These are phyloP conservation scores for Trypanosoma vivax DNA, from an alignment of 208 protist species.

Conservation along the genomic window DNA sequence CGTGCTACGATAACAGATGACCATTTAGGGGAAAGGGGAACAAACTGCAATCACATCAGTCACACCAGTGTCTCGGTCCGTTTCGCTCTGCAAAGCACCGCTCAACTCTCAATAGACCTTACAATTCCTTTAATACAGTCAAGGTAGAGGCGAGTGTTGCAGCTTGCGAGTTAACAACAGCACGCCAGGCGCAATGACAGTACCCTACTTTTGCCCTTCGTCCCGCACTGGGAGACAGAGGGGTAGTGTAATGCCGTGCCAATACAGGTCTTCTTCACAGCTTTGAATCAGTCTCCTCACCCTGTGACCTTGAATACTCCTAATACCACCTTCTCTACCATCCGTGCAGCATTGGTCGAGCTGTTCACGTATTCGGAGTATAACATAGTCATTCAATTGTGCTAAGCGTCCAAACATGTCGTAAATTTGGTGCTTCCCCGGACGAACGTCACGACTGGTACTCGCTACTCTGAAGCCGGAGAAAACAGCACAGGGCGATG, in stretches of 20 bases:
- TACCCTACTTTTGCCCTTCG: background rate
- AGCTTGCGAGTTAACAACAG: slow-evolving; percentile 5
- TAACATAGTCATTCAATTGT: slow-evolving; percentile 11
- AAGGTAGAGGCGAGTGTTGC: too few relatives aligned
- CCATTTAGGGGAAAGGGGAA: too few relatives aligned
- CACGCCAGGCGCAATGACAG: background rate
- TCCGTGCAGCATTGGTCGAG: background rate
- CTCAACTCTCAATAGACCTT: too few relatives aligned
- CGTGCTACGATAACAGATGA: too few relatives aligned
- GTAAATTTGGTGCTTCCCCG: slow-evolving; percentile 15
- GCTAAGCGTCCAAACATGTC: slow-evolving; percentile 11
- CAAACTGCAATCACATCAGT: too few relatives aligned
- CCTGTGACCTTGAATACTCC: background rate
- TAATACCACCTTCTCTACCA: background rate
- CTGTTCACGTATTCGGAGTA: slow-evolving; percentile 4
- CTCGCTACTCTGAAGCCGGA: background rate
- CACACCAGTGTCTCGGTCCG: too few relatives aligned
- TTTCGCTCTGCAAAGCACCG: too few relatives aligned
- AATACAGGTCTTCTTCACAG: slow-evolving; percentile 16
- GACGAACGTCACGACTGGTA: slow-evolving; percentile 4
- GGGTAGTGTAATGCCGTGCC: slow-evolving; percentile 9
- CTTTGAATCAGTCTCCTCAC: background rate
- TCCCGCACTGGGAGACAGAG: background rate
- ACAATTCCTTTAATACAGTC: too few relatives aligned
- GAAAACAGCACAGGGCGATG: background rate